Base-by-base conservation (phyloP, 1,284 basidiomycete genomes). In the Ganoderma lingzhi region DNA sequence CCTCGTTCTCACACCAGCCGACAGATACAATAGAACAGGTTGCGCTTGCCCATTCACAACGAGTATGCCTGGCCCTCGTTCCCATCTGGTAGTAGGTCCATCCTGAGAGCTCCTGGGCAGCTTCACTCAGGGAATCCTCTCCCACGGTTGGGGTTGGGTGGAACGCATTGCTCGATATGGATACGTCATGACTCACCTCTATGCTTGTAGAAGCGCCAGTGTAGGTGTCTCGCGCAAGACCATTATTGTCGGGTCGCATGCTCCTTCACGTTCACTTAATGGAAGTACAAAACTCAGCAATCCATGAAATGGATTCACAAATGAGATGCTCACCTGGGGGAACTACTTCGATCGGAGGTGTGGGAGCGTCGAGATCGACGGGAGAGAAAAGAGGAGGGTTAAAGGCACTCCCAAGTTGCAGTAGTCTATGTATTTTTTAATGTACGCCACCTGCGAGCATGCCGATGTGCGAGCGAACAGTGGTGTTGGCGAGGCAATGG, bases 181-280 rank as follows among this genome's bases (percentile, higher is more conserved):
- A 62, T 15, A 42, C 39, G 15, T n/a, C 41, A 68, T 23, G 23
- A 23, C 65, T 14, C 23, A 80, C 79, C 69, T 79, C 75, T 28
- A 79, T 74, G 44, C 74, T 78, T n/a, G 79, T 80, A 6, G 76
- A 69, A 39, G 74, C 77, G 28, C 76, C 71, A 17, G 76, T 77
- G 66, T 75, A 78, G 1, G 76, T 74, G 62, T 78, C 77, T 35
- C 71, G 64, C n/a, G 71, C 69, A 12, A 68, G 62, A 30, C 37
- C 59, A 61, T 61, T 44, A 39, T 59, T 35, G 37, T 61, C 59
- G n/a, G 59, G 37, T 30, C 39, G 39, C 59, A 61, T 61, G 28
- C 5, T 61, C 4, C 39, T 61, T 15, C n/a, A 44, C n/a, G 6
- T 17, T 28, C 23, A n/a, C 39, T 14, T 17, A 3, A 61, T 61